Conservation (phyloP, 2,329 filamentous ascomycete species). For the Microcera coccophila region DNA sequence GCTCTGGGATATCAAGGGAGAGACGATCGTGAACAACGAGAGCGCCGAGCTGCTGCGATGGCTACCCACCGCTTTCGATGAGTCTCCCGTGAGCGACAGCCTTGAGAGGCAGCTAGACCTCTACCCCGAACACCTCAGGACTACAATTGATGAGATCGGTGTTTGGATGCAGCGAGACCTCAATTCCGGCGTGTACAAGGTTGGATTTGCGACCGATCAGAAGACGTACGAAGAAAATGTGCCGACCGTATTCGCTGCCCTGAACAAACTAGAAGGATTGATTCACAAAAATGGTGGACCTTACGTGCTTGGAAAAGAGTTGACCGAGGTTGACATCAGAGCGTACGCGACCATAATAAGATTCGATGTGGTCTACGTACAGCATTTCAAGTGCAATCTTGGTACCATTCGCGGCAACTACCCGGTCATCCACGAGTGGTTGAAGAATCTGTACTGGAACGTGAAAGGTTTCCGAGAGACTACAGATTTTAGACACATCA, state of each 20-base stretch:
- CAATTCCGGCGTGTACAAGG: constrained; percentile 70
- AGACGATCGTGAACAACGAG: constrained; percentile 85
- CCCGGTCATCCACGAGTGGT: constrained; percentile 74
- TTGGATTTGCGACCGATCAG: constrained; percentile 81
- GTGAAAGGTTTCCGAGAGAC: constrained; percentile 72
- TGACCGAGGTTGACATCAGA: constrained; percentile 81
- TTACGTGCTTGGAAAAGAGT: constrained; percentile 68
- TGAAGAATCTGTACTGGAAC: constrained; percentile 82
- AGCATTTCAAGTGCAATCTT: constrained; percentile 86
- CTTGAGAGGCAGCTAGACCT: constrained; percentile 62
- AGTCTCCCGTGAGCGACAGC: background rate
- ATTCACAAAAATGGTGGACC: constrained; percentile 46
- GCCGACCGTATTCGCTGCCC: constrained; percentile 63
- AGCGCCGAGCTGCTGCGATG: constrained; percentile 80
- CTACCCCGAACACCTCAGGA: constrained; percentile 61
- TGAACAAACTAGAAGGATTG: constrained; percentile 73
- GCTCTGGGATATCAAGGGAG: constrained; percentile 72
- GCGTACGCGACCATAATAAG: constrained; percentile 68
- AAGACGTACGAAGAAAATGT: constrained; percentile 78
- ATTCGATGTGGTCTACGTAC: constrained; percentile 77
- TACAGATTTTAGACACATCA: constrained; percentile 94
- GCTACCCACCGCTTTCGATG: background rate
- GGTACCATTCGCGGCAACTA: constrained; percentile 81
- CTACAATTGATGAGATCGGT: constrained; percentile 71
- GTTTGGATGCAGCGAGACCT: constrained; percentile 74